phyloP scores from a whole-genome alignment of 306 rosid species.

The Cicer pinnatifidum region DNA sequence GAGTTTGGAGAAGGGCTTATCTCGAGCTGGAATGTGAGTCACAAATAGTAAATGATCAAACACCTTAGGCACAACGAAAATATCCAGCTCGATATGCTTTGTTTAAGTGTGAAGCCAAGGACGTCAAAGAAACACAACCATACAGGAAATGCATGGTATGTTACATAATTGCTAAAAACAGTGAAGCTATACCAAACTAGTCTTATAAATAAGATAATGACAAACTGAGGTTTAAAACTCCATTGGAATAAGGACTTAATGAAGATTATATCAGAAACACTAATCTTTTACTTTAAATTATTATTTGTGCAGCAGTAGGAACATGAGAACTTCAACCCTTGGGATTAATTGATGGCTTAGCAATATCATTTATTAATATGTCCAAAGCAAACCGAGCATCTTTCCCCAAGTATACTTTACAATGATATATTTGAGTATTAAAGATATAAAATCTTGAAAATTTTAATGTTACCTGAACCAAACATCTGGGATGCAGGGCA shows the following conservation, averaged over 20 bases:
- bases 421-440: conserved; percentile 7
- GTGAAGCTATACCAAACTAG: background rate
- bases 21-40: conserved; percentile 18
- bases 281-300: conserved; percentile 12
- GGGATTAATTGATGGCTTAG: conserved; percentile 24
- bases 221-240: conserved; percentile 35
- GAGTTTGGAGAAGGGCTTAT: conserved; percentile 16
- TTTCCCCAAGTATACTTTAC: conserved; percentile 26
- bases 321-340: conserved; percentile 30
- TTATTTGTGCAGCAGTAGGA: conserved; percentile 21
- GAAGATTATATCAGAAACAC: conserved; percentile 30
- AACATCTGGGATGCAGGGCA: conserved; percentile 72
- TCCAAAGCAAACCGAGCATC: conserved; percentile 23
- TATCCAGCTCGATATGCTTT: background rate
- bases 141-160: conserved; percentile 25
- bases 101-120: background rate
- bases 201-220: conserved; percentile 24
- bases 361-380: conserved; percentile 1
- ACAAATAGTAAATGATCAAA: background rate
- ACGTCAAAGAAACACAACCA: conserved; percentile 17
- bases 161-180: conserved; percentile 16
- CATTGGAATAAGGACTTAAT: conserved; percentile 29
- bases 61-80: background rate
- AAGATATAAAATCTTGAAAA: conserved; percentile 28
- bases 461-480: conserved; percentile 72